Conservation (phyloP, 2,329 filamentous ascomycete species). For the Phyllosticta citriasiana region DNA sequence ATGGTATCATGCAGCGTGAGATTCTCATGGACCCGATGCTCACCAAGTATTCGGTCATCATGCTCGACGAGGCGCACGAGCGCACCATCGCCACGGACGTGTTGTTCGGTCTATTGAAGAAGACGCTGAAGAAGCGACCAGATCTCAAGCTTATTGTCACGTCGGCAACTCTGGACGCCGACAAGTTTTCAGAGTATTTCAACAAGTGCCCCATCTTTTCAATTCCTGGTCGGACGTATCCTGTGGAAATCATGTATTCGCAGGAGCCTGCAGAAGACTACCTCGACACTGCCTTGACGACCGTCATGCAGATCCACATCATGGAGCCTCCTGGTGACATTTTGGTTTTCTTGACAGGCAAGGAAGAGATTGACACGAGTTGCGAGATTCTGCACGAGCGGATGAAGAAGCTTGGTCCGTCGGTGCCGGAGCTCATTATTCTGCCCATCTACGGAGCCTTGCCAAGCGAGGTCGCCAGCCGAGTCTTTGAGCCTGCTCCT, state of each 20-base stretch:
- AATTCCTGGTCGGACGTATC: conserved; percentile 88
- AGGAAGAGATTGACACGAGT: conserved; percentile 93
- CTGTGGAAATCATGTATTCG: conserved; percentile 92
- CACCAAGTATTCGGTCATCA: conserved; percentile 90
- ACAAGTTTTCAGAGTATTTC: conserved; percentile 96
- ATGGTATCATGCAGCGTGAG: conserved; percentile 94
- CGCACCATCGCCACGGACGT: conserved; percentile 95
- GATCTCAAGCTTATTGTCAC: conserved; percentile 99
- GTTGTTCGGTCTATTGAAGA: conserved; percentile 90
- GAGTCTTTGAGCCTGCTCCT: conserved; percentile 89
- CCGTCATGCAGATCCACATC: conserved; percentile 96
- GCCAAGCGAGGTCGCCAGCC: conserved; percentile 85
- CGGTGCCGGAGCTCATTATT: conserved; percentile 84
- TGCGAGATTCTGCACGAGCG: conserved; percentile 89
- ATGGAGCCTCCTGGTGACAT: conserved; percentile 90
- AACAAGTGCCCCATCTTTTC: conserved; percentile 94
- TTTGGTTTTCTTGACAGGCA: conserved; percentile 89
- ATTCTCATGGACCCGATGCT: conserved; percentile 93
- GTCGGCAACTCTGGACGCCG: conserved; percentile 93
- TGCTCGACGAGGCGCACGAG: conserved; percentile 97
- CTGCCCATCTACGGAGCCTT: conserved; percentile 93
- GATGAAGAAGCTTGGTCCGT: conserved; percentile 89
- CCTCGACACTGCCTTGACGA: conserved; percentile 83
- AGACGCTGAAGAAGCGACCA: conserved; percentile 67
- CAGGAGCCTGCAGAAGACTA: conserved; percentile 94